phyloP scores from a whole-genome alignment of 768 basidiomycete genomes.

The Plicaturopsis crispa region DNA sequence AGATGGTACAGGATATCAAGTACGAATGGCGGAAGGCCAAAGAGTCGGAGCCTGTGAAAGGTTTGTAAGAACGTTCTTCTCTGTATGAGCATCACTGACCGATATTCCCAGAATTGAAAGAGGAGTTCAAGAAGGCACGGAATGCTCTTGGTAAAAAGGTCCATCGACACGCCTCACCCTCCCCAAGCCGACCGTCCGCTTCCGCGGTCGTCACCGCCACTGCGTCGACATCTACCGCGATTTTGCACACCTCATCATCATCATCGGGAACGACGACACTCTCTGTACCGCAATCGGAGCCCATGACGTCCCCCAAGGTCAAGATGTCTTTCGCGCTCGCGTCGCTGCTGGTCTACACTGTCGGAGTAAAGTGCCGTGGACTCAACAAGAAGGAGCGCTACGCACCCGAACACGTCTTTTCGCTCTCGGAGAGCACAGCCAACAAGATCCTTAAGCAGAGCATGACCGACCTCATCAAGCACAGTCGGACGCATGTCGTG shows the following conservation, averaged over 20 bases:
- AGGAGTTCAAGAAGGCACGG: slow-evolving; percentile 13
- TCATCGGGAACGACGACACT: slow-evolving; percentile 5
- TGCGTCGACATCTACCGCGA: background rate
- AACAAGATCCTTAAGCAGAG: slow-evolving; percentile 67
- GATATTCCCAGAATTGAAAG: slow-evolving; percentile 10
- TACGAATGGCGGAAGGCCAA: slow-evolving; percentile 1
- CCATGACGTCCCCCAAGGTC: no score
- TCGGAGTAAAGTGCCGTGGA: slow-evolving; percentile 91
- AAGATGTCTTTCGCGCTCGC: slow-evolving; percentile 74
- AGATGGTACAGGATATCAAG: slow-evolving; percentile 15
- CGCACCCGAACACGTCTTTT: slow-evolving; percentile 85
- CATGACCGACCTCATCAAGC: slow-evolving; percentile 73
- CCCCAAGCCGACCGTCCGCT: slow-evolving; percentile 9
- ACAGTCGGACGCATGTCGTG: slow-evolving; percentile 77
- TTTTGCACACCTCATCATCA: slow-evolving; percentile 7
- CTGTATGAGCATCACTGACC: background rate
- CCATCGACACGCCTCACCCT: slow-evolving; percentile 17
- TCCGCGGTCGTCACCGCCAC: slow-evolving; percentile 6
- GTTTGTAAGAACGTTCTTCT: slow-evolving; percentile 8
- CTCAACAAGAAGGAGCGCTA: slow-evolving; percentile 84
- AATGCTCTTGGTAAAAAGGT: no score
- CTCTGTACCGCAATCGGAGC: no score
- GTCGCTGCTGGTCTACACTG: slow-evolving; percentile 82
- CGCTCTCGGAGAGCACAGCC: slow-evolving; percentile 78
- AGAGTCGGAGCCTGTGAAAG: slow-evolving; percentile 12